phyloP scores from a whole-genome alignment of 139 green algal species.

The Chlorella sp. region DNA sequence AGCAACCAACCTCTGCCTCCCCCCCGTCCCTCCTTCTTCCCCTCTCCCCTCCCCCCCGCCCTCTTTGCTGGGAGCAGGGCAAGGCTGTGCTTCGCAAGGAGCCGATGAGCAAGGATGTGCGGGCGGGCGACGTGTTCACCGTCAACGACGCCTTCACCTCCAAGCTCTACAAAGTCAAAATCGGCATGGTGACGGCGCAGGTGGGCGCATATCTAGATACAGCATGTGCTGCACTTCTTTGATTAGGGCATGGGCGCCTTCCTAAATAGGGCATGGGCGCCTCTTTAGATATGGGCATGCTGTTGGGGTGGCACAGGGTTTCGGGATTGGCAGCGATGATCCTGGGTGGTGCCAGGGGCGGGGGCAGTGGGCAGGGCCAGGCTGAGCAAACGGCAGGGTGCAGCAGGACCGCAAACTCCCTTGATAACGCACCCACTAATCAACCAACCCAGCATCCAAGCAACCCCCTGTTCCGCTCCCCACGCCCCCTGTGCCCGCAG shows the following conservation, averaged over 20 bases:
- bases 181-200: constrained; percentile 58
- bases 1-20: neutral
- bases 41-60: too few relatives aligned
- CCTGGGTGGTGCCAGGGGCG: too few relatives aligned
- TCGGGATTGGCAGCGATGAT: too few relatives aligned
- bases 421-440: too few relatives aligned
- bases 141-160: constrained; percentile 90
- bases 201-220: neutral
- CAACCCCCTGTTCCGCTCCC: neutral
- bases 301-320: too few relatives aligned
- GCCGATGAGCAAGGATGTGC: constrained; percentile 86
- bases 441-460: too few relatives aligned
- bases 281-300: too few relatives aligned
- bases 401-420: too few relatives aligned
- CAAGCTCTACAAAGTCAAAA: constrained; percentile 89
- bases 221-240: too few relatives aligned
- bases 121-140: constrained; percentile 83
- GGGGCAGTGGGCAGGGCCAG: too few relatives aligned
- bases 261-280: too few relatives aligned
- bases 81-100: constrained; percentile 94
- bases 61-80: constrained; percentile 52
- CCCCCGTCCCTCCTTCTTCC: neutral
- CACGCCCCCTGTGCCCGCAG: constrained; percentile 50
- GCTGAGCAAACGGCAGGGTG: too few relatives aligned
- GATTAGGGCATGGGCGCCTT: neutral